phyloP scores from a whole-genome alignment of 2,329 filamentous ascomycete species.

The Exophiala oligosperma region DNA sequence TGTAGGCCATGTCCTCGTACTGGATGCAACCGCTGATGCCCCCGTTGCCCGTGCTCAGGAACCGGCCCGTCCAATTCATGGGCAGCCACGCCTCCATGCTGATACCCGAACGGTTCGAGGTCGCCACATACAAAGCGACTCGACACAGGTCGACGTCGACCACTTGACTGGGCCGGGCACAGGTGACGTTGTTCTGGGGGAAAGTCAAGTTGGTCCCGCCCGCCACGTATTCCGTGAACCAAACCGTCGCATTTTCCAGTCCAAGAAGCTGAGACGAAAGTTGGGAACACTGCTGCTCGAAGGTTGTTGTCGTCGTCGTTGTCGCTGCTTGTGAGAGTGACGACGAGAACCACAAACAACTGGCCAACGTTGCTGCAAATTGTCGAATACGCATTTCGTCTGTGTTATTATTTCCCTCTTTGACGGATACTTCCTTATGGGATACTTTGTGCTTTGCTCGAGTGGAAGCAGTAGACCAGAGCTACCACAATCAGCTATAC shows the following conservation, averaged over 20 bases:
- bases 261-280: neutral
- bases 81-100: conserved; percentile 40
- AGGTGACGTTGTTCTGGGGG: conserved; percentile 39
- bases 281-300: conserved; percentile 2
- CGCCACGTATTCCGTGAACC: conserved; percentile 35
- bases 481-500: too few species aligned
- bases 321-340: neutral
- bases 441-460: too few species aligned
- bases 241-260: conserved; percentile 27
- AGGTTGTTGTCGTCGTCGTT: neutral
- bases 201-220: conserved; percentile 41
- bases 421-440: too few species aligned
- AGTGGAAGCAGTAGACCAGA: too few species aligned
- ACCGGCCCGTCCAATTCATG: conserved; percentile 45
- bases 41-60: conserved; percentile 51
- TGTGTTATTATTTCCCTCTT: too few species aligned
- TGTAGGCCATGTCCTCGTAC: conserved; percentile 48
- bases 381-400: too few species aligned
- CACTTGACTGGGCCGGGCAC: conserved; percentile 35
- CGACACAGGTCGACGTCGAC: conserved; percentile 44
- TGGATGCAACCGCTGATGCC: conserved; percentile 51
- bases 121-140: conserved; percentile 43
- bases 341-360: neutral
- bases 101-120: conserved; percentile 47
- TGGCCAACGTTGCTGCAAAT: too few species aligned